Percentiles rank a stretch among this genome's conserved stretches.
Evolutionary conservation across 345 rosid genomes (phyloP).

Genomic region (Geranium rotundifolium): DNA sequence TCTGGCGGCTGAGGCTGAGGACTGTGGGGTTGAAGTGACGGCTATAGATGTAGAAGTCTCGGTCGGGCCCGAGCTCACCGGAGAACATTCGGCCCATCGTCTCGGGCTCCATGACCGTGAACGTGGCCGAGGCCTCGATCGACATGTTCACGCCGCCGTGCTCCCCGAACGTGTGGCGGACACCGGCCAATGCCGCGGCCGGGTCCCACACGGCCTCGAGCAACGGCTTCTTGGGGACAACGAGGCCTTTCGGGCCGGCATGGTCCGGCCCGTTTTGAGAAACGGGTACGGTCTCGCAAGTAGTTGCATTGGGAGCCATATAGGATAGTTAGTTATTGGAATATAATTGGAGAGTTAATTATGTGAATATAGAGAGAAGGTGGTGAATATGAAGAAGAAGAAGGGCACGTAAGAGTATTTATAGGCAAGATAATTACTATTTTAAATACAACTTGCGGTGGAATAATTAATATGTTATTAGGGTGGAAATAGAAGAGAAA

Average conservation of each 20-base stretch:
- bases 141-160: constrained; percentile 99
- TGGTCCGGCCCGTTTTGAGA: too few relatives aligned
- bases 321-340: too few relatives aligned
- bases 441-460: too few relatives aligned
- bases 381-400: too few relatives aligned
- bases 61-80: constrained; percentile 93
- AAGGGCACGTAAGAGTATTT: too few relatives aligned
- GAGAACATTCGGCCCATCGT: constrained; percentile 86
- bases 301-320: too few relatives aligned
- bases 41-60: constrained; percentile 88
- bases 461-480: too few relatives aligned
- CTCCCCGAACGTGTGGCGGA: constrained; percentile 90
- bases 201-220: constrained; percentile 37
- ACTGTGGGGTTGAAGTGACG: constrained; percentile 99
- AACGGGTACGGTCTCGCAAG: too few relatives aligned
- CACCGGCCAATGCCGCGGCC: constrained; percentile 58
- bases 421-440: too few relatives aligned
- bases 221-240: constrained; percentile 38
- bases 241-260: background rate
- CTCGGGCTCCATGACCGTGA: constrained; percentile 97
- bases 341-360: too few relatives aligned
- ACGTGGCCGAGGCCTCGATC: constrained; percentile 96
- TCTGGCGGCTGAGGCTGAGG: constrained; percentile 79
- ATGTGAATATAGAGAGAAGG: too few relatives aligned
- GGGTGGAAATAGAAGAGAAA: too few relatives aligned